Base-by-base conservation (phyloP, 2,329 filamentous ascomycete species). In the Hypocreales sp. region DNA sequence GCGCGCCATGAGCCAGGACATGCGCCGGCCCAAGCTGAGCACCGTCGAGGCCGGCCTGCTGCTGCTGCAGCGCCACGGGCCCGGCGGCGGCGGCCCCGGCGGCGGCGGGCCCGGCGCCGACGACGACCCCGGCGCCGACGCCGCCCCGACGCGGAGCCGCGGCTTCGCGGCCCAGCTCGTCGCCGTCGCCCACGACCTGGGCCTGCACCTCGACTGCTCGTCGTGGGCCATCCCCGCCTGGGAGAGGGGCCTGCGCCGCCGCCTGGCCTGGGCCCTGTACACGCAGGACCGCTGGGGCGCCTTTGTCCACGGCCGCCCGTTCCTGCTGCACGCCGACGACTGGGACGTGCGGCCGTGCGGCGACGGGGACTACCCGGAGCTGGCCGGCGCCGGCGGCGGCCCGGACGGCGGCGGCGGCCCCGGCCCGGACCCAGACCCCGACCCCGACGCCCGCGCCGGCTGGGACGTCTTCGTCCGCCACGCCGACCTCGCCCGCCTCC, bases 241-340 rank as follows among this genome's bases (percentile, higher is more conserved):
- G 83, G 84, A 93, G 50, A 78, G 79, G 40, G 79, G 82, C 0
- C 51, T 93, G 32, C 67, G 86, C 34, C 90, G 87, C 48, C 71
- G 86, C 26, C 67, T 93, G 22, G 83, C 82, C 1, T 93, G 86
- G 84, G 84, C 81, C 3, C 53, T 92, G 27, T 92, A 90, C 48
- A 87, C 90, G 77, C 83, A 93, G 53, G 86, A 94, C 52, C 92
- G 67, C 51, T 92, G 84, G 84, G 81, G 79, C 11, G 76, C 83
- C 2, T 60, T 92, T 13, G 75, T 90, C 15, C 80, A 92, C 43
- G 83, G 83, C 25, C 74, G 83, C 8, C 84, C 83, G 1, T 90
- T 82, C 4, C 83, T 92, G 38, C 67, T 73, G 21, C 67, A 69
- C 36, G 49, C 58, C 13, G 55, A 61, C 25, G 71, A 92, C 48